Conservation (phyloP, 139 green algal genomes). For the Gonium pectorale region DNA sequence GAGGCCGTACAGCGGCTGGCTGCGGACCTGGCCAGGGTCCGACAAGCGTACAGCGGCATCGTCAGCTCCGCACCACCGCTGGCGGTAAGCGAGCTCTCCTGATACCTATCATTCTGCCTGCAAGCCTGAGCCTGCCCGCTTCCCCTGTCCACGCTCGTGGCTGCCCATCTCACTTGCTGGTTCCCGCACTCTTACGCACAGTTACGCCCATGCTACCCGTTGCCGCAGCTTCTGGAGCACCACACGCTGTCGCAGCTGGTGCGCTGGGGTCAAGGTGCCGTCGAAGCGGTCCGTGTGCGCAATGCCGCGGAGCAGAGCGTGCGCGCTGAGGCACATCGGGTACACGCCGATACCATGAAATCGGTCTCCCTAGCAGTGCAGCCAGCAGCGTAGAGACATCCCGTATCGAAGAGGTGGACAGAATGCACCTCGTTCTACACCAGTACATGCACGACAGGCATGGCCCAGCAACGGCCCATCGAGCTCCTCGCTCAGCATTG, state of each 20-base stretch:
- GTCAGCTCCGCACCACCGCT: neutral
- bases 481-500: too few species aligned
- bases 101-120: too few species aligned
- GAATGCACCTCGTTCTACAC: too few species aligned
- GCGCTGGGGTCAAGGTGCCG: neutral
- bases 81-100: neutral
- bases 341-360: too few species aligned
- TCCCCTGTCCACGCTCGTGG: too few species aligned
- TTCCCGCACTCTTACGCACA: neutral
- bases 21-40: neutral
- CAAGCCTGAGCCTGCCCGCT: too few species aligned
- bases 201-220: neutral
- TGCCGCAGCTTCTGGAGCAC: conserved; percentile 19
- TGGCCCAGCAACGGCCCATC: too few species aligned
- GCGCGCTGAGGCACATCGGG: neutral
- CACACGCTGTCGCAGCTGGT: neutral
- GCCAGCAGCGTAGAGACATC: too few species aligned
- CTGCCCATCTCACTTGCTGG: too few species aligned
- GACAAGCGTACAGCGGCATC: conserved; percentile 19
- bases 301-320: conserved; percentile 21
- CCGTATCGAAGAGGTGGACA: too few species aligned
- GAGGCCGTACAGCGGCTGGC: neutral
- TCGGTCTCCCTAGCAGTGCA: too few species aligned
- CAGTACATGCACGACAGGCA: too few species aligned
- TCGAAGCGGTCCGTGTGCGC: conserved; percentile 1